Evolutionary conservation across 441 rosid species (phyloP).

Genomic region (Gossypium laxum): DNA sequence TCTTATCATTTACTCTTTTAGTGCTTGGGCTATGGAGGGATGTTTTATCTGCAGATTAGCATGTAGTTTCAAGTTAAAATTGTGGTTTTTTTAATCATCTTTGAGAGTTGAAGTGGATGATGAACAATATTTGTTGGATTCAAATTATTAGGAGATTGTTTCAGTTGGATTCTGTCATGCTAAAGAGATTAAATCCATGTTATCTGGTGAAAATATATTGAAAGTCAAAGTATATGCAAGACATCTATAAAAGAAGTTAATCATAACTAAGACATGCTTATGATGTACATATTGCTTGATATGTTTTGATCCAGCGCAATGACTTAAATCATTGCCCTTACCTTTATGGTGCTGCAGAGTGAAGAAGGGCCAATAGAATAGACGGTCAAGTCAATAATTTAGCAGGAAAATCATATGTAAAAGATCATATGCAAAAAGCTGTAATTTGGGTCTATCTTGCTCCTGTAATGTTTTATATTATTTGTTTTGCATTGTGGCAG

Average conservation of each 20-base stretch:
- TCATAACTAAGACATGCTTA: conserved; percentile 5
- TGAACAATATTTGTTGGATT: not conserved
- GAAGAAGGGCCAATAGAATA: not conserved
- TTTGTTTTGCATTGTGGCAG: conserved; percentile 4
- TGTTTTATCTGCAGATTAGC: not conserved
- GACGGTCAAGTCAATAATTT: not conserved
- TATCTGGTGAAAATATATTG: not conserved
- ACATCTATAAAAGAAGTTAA: conserved; percentile 2
- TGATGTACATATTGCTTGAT: not conserved
- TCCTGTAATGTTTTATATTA: not conserved
- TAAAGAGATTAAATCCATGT: not conserved
- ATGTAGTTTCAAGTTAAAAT: not conserved
- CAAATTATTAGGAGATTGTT: conserved; percentile 3
- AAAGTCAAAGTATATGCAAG: not conserved
- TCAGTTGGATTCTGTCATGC: not conserved
- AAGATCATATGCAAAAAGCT: not conserved
- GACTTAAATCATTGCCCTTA: not conserved
- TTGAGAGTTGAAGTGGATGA: conserved; percentile 1
- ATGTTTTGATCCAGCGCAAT: not conserved
- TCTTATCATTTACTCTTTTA: not conserved
- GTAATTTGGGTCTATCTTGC: not conserved
- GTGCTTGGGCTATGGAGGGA: not conserved
- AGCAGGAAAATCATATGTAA: not conserved
- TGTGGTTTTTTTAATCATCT: not conserved
- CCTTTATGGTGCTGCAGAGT: not conserved